Evolutionary conservation across 768 basidiomycete species (phyloP), one percentile per base, ranked within the genome.

Genomic region (Scleroderma citrinum): DNA sequence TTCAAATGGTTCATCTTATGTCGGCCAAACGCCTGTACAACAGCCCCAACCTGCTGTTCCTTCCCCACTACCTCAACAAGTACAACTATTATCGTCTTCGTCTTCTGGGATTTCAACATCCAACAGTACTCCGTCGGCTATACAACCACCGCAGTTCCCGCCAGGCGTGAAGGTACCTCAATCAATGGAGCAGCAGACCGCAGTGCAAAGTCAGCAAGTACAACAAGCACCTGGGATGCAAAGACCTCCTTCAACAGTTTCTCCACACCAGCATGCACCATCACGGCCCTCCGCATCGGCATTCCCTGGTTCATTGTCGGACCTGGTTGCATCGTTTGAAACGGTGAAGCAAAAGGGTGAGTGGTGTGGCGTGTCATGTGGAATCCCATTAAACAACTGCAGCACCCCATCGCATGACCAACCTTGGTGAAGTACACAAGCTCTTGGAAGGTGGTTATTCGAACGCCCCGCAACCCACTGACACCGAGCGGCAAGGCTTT

Each of bases 291-390:
- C 73, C 42, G 58, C 72, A 20, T 66, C 72, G 10, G 80, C 80
- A 19, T 84, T 85, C 77, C 92, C 90, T 16, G 89, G 84, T 48
- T 91, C 84, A 23, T 64, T 99, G 62, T 90, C 91, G 11, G 95
- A 97, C 63, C 75, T 99, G 46, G 93, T 97, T 35, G 82, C 87
- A 19, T 92, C 91, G 35, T 98, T 97, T 61, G 95, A 98, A 72
- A 87, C 77, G 40, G 92, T 95, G 38, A 98, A 97, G 71, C 92
- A 95, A 74, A 93, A 96, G 66, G 92, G 94, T 93, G 53, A 43
- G 74, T 60, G n/a, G 7, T 40, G 21, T 30, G 50, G 14, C 43
- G 23, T 19, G 24, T 34, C 30, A 46, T 20, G 24, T 13, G 24
- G 8, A 29, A 40, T 13, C 24, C 19, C 19, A 29, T 37, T 29